Base-by-base conservation (phyloP, 148 eudicot genomes). In the Nyssa sinensis region DNA sequence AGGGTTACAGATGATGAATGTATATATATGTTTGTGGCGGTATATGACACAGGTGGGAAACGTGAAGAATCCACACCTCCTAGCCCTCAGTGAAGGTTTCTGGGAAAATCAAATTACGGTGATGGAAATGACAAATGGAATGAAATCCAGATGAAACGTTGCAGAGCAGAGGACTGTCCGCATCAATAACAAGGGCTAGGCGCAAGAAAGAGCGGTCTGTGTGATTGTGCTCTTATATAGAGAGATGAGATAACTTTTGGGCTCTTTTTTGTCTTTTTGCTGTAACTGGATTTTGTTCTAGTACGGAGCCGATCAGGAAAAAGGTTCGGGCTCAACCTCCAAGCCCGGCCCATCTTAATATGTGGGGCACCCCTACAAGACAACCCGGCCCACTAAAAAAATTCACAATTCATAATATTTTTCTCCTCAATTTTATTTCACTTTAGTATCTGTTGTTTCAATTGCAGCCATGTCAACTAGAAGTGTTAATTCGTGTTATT, bases 1-100 rank as follows among this genome's bases (percentile, higher is more conserved):
- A 27, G 12, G 3, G 60, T 28, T 28, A 17, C 58, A 49, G 27
- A 68, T 29, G 34, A 68, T 27, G 16, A 49, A 68, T 29, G 72
- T 49, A 24, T 5, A 34, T 28, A 53, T 28, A 30, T 11, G 37
- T 3, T 8, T 47, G 49, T 68, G 72, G 59, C 37, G 13, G 60
- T 49, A 4, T 29, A 16, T 49, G 17, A 29, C 5, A 49, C 60
- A 47, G 71, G 33, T 27, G 70, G 44, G 70, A 67, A 67, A 11
- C 70, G 57, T 41, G 13, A 39, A 67, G 57, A 27, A 13, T 67
- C 33, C 55, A 41, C 34, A 41, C 70, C 58, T 24, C 71, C 71
- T 27, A 44, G 58, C 58, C 58, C 71, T 16, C 23, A 2, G 51
- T 12, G 6, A 1, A 13, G 17, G 16, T 44, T 44, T 44, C 51